Conservation (phyloP, 1,284 basidiomycete species). For the Anthracocystis walkeri region DNA sequence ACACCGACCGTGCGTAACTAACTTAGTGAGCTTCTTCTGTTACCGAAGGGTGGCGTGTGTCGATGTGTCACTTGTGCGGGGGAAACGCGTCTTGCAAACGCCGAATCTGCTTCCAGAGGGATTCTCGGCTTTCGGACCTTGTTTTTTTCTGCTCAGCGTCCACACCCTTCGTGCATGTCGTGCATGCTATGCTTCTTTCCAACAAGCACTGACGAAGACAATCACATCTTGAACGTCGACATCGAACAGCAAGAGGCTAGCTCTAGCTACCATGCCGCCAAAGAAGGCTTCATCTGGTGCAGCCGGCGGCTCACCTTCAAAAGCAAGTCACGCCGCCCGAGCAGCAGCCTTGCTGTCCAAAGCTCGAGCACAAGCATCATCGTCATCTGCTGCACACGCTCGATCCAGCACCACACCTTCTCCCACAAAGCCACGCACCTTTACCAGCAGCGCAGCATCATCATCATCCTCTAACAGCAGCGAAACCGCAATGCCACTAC, state of each 20-base stretch:
- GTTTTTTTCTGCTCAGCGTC: conserved; percentile 21
- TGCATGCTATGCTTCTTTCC: neutral
- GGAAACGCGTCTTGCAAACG: conserved; percentile 17
- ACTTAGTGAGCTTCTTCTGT: neutral
- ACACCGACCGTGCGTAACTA: conserved; percentile 8
- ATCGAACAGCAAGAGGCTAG: neutral
- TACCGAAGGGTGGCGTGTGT: too few relatives aligned
- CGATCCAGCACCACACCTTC: conserved; percentile 25
- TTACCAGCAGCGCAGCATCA: neutral
- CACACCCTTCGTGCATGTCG: conserved; percentile 8
- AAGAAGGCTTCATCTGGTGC: conserved; percentile 13
- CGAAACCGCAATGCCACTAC: conserved; percentile 33
- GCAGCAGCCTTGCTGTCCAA: conserved; percentile 47
- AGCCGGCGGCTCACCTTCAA: conserved; percentile 28
- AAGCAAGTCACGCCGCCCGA: conserved; percentile 37
- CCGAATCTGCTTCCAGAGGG: conserved; percentile 1
- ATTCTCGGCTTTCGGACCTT: conserved; percentile 20
- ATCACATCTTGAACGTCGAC: neutral
- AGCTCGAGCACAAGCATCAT: conserved; percentile 40
- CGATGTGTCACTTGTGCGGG: neutral
- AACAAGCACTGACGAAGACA: neutral
- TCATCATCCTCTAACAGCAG: neutral
- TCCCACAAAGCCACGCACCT: conserved; percentile 15
- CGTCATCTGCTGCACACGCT: conserved; percentile 35
- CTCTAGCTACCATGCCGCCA: conserved; percentile 25